Base-by-base conservation (phyloP, 2,329 filamentous ascomycete genomes). In the Alternaria consortialis region DNA sequence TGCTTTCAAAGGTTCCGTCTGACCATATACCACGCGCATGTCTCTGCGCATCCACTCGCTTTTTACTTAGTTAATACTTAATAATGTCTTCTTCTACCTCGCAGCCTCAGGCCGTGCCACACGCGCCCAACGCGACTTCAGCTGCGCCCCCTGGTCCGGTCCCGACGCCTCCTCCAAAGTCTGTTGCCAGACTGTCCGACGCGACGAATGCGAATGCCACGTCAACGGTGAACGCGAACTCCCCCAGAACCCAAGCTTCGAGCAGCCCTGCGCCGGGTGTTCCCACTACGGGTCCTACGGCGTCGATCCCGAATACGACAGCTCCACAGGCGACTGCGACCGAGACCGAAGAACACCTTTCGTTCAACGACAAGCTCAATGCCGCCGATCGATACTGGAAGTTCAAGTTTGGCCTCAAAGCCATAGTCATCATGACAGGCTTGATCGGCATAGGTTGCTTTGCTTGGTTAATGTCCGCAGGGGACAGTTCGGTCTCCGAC, bases 401-500 rank as follows among this genome's bases (percentile, higher is more conserved):
- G 40, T 78, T 76, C 68, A 78, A 78, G 57, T 42, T 70, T 17
- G 64, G 57, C 3, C 55, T 78, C 25, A 67, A 68, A 32, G 27
- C 57, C 4, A 36, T 71, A 23, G 52, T 71, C 27, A 53, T 77
- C 39, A 37, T 77, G 23, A 57, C 67, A 4, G 67, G 66, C 46
- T 42, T 77, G 5, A 72, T 78, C 20, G 77, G 77, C 32, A 69
- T 76, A 27, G 74, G 74, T 29, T 74, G 73, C 46, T 56, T 73
- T 12, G 75, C 54, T 1, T 77, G 72, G 70, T 64, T 64, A 2
- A 46, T 73, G 7, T 46, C 56, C 39, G 58, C 47, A 1, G 47
- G 25, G 42, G 42, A 44, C 15, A 27, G 1, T n/a, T 23, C 27
- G 5, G 15, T n/a, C 23, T 17, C 46, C 17, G 44, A 37, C 29